A percentile compares a stretch with the other conserved stretches of the same genome.
Conservation (phyloP, 2,329 filamentous ascomycete genomes). For the Pseudogymnoascus sp. region DNA sequence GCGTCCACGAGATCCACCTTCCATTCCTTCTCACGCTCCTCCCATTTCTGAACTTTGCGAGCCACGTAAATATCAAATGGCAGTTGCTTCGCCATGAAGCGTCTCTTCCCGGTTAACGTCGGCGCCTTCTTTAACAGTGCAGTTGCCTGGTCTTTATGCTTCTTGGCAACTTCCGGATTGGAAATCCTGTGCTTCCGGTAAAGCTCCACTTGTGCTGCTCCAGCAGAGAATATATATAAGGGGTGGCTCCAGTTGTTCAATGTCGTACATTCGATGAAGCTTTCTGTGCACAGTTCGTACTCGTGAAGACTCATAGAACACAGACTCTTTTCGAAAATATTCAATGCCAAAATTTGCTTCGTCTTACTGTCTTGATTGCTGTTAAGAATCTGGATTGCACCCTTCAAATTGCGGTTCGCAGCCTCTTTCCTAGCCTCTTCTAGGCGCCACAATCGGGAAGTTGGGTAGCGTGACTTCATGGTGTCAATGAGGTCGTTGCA, state of each 20-base stretch:
- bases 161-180: conserved; percentile 39
- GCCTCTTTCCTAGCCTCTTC: conserved; percentile 76
- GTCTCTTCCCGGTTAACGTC: conserved; percentile 70
- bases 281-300: conserved; percentile 63
- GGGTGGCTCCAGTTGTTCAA: conserved; percentile 88
- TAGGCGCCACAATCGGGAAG: conserved; percentile 75
- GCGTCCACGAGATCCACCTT: conserved; percentile 67
- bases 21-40: conserved; percentile 61
- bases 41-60: conserved; percentile 84
- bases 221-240: conserved; percentile 84
- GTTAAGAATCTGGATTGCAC: conserved; percentile 58
- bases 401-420: conserved; percentile 55
- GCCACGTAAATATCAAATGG: conserved; percentile 82
- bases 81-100: conserved; percentile 79
- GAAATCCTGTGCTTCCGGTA: conserved; percentile 55
- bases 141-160: conserved; percentile 56
- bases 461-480: conserved; percentile 72
- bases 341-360: conserved; percentile 80
- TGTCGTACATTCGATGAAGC: conserved; percentile 66
- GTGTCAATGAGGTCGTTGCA: conserved; percentile 59
- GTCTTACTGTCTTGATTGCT: conserved; percentile 58
- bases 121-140: conserved; percentile 65
- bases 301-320: conserved; percentile 71
- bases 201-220: conserved; percentile 66
- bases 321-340: conserved; percentile 75